These are phyloP conservation scores for Chenopodium album DNA, from an alignment of 148 eudicot genomes.

Conservation along the genomic window DNA sequence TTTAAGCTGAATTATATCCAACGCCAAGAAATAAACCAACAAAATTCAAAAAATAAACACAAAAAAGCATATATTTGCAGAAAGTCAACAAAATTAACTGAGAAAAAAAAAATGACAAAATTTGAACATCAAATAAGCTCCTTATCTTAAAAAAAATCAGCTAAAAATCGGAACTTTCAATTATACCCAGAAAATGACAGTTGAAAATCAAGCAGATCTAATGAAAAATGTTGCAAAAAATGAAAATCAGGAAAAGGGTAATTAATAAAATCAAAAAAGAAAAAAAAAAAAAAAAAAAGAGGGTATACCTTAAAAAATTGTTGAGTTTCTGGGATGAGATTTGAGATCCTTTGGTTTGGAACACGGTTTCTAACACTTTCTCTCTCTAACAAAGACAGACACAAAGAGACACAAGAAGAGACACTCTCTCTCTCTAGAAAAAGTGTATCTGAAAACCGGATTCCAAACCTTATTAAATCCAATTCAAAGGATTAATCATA, in stretches of 20 bases:
- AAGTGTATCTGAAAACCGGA: constrained; percentile 23
- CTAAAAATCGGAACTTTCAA: constrained; percentile 11
- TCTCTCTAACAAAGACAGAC: constrained; percentile 7
- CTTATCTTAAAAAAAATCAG: constrained; percentile 1
- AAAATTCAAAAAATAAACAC: not conserved
- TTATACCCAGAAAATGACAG: constrained; percentile 10
- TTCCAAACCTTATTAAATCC: constrained; percentile 37
- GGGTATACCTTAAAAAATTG: not conserved
- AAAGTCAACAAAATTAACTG: not conserved
- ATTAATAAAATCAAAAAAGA: not conserved
- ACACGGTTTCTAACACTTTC: not conserved
- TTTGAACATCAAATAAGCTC: constrained; percentile 3
- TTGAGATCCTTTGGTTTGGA: not conserved
- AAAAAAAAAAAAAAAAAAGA: not conserved
- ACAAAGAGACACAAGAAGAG: not conserved
- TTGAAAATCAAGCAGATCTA: constrained; percentile 20
- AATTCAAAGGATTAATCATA: constrained; percentile 20
- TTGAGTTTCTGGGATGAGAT: not conserved
- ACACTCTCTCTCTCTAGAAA: not conserved
- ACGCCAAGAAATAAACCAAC: not conserved
- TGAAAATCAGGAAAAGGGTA: not conserved
- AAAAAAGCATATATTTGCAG: not conserved
- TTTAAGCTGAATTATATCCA: constrained; percentile 2
- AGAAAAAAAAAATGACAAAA: not conserved
- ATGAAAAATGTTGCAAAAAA: not conserved